Conservation (phyloP, 805 yeast genomes). For the Sporopachydermia quercuum region DNA sequence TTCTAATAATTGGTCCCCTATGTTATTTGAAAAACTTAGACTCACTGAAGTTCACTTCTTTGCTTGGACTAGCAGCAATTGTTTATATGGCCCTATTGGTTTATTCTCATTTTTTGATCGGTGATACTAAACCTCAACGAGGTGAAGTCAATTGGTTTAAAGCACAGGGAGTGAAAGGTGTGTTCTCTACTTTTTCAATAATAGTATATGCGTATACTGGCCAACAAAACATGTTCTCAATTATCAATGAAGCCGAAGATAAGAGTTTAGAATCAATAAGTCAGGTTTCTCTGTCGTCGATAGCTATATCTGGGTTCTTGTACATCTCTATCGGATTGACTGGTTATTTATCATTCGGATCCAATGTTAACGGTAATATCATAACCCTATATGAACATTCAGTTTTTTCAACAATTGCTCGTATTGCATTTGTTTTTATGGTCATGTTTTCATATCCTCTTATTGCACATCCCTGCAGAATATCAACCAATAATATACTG, state of each 20-base stretch:
- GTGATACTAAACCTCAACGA: constrained; percentile 27
- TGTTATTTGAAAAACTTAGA: constrained; percentile 49
- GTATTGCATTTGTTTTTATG: constrained; percentile 47
- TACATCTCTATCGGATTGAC: constrained; percentile 49
- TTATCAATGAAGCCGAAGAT: constrained; percentile 51
- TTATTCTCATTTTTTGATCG: constrained; percentile 30
- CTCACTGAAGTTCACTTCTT: constrained; percentile 52
- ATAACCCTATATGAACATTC: constrained; percentile 49
- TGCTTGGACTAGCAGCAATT: constrained; percentile 55
- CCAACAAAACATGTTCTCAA: constrained; percentile 67
- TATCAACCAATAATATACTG: constrained; percentile 52
- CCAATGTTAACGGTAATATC: constrained; percentile 47
- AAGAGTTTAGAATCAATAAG: constrained; percentile 33
- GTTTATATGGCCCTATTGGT: constrained; percentile 45
- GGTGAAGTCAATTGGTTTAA: constrained; percentile 28
- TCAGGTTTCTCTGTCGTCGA: constrained; percentile 30
- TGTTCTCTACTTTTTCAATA: constrained; percentile 54
- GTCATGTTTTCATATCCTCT: constrained; percentile 65
- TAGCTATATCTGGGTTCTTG: constrained; percentile 37
- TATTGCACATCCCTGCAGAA: constrained; percentile 70
- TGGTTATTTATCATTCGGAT: constrained; percentile 69
- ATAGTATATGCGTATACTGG: constrained; percentile 73
- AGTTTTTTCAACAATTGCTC: constrained; percentile 28
- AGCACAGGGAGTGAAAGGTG: constrained; percentile 28
- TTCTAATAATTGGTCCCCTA: constrained; percentile 27